Evolutionary conservation across 805 yeast species (phyloP).

Genomic region (Huiozyma naganishii): DNA sequence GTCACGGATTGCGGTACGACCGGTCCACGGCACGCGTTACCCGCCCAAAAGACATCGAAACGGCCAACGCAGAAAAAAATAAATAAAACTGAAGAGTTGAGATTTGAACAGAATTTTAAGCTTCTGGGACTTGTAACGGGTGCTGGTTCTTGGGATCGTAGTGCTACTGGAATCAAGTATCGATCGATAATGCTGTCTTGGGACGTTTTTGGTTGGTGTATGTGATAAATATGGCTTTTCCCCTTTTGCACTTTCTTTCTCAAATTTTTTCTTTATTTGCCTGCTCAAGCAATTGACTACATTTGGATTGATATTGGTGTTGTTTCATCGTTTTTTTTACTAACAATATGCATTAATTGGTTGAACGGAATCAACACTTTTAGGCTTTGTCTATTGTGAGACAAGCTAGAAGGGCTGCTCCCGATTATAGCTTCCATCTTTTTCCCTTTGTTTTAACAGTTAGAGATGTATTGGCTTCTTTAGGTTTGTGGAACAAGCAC

Average conservation of each 20-base stretch:
- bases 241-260: background rate
- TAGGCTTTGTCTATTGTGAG: no score
- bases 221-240: conserved; percentile 7
- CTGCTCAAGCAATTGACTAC: background rate
- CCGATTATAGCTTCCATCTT: background rate
- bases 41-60: background rate
- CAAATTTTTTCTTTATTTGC: background rate
- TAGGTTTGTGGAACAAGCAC: conserved; percentile 86
- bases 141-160: no score
- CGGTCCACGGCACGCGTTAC: background rate
- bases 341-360: no score
- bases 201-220: conserved; percentile 29
- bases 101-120: no score
- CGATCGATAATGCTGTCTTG: conserved; percentile 14
- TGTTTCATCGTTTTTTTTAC: no score
- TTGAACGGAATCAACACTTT: no score
- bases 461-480: conserved; percentile 65
- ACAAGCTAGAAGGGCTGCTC: background rate
- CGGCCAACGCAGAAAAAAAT: background rate
- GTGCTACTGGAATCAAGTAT: background rate
- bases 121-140: no score
- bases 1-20: background rate
- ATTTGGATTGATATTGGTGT: no score
- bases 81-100: background rate
- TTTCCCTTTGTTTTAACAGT: conserved; percentile 27